These are phyloP conservation scores for Colletotrichum navitas DNA, from an alignment of 2,329 filamentous ascomycete genomes.

Conservation along the genomic window DNA sequence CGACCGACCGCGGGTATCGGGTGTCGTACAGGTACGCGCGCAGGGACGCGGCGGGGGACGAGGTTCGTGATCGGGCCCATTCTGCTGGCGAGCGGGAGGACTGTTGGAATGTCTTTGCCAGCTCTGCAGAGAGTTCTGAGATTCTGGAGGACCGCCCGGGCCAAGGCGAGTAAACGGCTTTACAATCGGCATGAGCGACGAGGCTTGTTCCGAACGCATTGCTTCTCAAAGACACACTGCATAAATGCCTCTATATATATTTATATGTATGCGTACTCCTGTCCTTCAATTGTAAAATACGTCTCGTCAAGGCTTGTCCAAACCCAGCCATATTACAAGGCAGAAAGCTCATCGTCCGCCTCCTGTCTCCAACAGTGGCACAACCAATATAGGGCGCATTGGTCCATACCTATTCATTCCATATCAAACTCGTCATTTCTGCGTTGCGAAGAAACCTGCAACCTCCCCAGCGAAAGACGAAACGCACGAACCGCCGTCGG, in stretches of 20 bases:
- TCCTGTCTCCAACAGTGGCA: neutral
- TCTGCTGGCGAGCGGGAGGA: neutral
- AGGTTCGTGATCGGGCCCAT: neutral
- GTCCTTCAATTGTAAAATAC: neutral
- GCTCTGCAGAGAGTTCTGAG: neutral
- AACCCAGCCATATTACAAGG: too few relatives aligned
- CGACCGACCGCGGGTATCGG: too few relatives aligned
- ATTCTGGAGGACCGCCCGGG: rapidly evolving
- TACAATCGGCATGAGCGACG: neutral
- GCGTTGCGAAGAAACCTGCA: too few relatives aligned
- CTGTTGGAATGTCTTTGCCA: neutral
- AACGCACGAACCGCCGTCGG: too few relatives aligned
- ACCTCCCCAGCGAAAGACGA: too few relatives aligned
- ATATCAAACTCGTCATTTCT: too few relatives aligned
- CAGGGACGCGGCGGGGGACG: too few relatives aligned
- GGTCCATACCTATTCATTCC: neutral
- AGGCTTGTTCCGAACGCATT: too few relatives aligned
- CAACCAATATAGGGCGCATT: neutral
- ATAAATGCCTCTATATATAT: too few relatives aligned
- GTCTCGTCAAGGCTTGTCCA: neutral
- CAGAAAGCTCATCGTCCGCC: neutral
- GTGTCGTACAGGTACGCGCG: neutral
- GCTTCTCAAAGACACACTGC: neutral
- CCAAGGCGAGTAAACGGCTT: neutral
- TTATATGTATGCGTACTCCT: too few relatives aligned